phyloP scores from a whole-genome alignment of 2,329 filamentous ascomycete species.

The Claviceps quebecensis region DNA sequence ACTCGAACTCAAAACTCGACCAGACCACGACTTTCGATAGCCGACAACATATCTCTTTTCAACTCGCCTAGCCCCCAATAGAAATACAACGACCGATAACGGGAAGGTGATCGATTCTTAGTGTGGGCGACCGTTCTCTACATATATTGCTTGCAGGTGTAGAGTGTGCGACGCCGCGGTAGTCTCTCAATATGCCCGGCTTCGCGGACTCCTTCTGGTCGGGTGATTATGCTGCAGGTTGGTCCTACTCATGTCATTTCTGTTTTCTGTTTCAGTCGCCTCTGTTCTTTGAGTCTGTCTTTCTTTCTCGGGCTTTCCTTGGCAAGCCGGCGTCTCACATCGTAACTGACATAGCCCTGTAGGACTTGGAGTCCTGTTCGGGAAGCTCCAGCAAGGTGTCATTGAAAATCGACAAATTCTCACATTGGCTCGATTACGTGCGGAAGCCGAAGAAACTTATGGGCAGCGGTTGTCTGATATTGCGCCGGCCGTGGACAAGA shows the following conservation, averaged over 20 bases:
- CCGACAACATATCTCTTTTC: not conserved
- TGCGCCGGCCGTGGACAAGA: conserved; percentile 64
- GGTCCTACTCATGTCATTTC: conserved; percentile 13
- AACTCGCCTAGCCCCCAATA: not conserved
- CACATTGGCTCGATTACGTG: conserved; percentile 82
- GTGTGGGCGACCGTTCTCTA: not conserved
- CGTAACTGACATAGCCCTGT: conserved; percentile 8
- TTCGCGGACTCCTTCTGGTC: conserved; percentile 98
- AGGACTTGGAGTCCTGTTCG: conserved; percentile 86
- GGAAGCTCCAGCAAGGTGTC: conserved; percentile 91
- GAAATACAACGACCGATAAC: not conserved
- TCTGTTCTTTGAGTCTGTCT: not conserved
- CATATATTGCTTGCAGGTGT: not conserved
- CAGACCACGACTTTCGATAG: not conserved
- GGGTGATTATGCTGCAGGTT: conserved; percentile 87
- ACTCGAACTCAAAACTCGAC: not conserved
- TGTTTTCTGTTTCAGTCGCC: not conserved
- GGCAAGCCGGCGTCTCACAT: not conserved
- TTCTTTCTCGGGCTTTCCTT: not conserved
- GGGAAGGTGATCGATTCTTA: too few species aligned
- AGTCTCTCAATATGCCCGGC: conserved; percentile 51
- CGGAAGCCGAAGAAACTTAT: conserved; percentile 88
- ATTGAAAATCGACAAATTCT: conserved; percentile 91
- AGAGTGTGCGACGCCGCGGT: conserved; percentile 1
- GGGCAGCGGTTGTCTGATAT: conserved; percentile 71